phyloP scores from a whole-genome alignment of 108 stramenopile species.

The Mayamaea pseudoterrestris region DNA sequence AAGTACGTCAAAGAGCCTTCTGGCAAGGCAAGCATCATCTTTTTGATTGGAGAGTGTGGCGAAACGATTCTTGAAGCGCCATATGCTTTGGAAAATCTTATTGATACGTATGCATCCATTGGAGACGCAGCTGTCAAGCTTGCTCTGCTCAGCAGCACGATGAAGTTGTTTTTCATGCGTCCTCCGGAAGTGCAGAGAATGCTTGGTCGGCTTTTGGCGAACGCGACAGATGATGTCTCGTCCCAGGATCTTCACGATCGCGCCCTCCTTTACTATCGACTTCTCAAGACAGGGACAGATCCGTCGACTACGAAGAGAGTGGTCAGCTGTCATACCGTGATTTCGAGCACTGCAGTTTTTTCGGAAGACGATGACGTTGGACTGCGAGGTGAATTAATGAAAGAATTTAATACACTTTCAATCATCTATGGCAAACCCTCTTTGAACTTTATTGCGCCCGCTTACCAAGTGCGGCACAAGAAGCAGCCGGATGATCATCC shows the following conservation, averaged over 20 bases:
- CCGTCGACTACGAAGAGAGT: conserved; percentile 53
- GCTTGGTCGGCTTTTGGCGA: conserved; percentile 86
- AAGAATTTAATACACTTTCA: conserved; percentile 93
- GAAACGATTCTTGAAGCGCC: conserved; percentile 86
- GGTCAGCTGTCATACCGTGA: conserved; percentile 29
- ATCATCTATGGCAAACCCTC: conserved; percentile 87
- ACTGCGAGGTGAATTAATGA: conserved; percentile 66
- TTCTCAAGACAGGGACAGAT: conserved; percentile 74
- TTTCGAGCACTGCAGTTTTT: conserved; percentile 30
- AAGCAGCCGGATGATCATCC: conserved; percentile 73
- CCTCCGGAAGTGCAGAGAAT: conserved; percentile 94
- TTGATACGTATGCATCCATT: conserved; percentile 64
- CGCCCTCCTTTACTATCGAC: conserved; percentile 93
- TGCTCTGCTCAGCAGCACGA: conserved; percentile 80
- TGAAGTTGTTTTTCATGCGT: conserved; percentile 94
- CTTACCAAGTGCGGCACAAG: conserved; percentile 60
- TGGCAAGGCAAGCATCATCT: conserved; percentile 90
- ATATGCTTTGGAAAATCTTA: conserved; percentile 92
- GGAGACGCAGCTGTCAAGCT: conserved; percentile 65
- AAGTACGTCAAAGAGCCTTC: conserved; percentile 62
- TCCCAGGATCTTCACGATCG: conserved; percentile 95
- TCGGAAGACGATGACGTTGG: conserved; percentile 75
- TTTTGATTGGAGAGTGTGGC: conserved; percentile 96
- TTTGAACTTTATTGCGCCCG: conserved; percentile 82
- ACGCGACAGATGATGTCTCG: conserved; percentile 85